Conservation (phyloP, 805 yeast genomes). For the Candida jianshihensis region DNA sequence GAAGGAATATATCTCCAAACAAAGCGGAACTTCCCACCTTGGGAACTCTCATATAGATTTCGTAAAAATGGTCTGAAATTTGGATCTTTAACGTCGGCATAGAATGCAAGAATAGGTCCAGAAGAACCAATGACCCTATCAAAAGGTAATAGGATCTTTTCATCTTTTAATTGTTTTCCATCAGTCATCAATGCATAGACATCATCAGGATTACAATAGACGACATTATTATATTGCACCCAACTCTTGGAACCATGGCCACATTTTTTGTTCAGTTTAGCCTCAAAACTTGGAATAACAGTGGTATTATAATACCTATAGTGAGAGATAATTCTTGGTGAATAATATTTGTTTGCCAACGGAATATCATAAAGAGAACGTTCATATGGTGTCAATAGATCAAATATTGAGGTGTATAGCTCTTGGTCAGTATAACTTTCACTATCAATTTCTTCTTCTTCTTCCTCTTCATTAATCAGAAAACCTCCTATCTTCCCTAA, state of each 20-base stretch:
- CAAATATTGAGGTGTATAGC: conserved; percentile 12
- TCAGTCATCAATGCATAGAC: conserved; percentile 71
- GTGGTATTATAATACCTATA: conserved; percentile 40
- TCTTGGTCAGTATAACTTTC: conserved; percentile 16
- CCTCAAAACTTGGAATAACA: conserved; percentile 23
- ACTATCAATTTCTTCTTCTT: neutral
- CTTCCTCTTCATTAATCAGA: conserved; percentile 7
- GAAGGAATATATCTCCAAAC: conserved; percentile 65
- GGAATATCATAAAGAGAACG: conserved; percentile 17
- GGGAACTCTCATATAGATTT: conserved; percentile 52
- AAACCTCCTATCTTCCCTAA: conserved; percentile 10
- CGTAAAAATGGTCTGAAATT: conserved; percentile 51
- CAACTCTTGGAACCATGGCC: conserved; percentile 34
- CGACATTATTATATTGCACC: conserved; percentile 42
- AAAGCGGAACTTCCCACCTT: conserved; percentile 59
- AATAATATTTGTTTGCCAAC: conserved; percentile 32
- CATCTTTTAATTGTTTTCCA: conserved; percentile 15
- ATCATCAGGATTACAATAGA: conserved; percentile 63
- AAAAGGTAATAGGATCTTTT: conserved; percentile 28
- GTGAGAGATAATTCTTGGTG: conserved; percentile 64
- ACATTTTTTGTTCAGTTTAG: conserved; percentile 16
- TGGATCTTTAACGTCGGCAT: conserved; percentile 53
- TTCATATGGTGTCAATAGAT: conserved; percentile 13
- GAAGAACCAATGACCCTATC: conserved; percentile 61
- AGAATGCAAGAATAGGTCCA: conserved; percentile 52